Percentiles rank a stretch among this genome's conserved stretches.
These are phyloP conservation scores for Cryphonectria naterciae DNA, from an alignment of 2,329 filamentous ascomycete genomes.

Conservation along the genomic window DNA sequence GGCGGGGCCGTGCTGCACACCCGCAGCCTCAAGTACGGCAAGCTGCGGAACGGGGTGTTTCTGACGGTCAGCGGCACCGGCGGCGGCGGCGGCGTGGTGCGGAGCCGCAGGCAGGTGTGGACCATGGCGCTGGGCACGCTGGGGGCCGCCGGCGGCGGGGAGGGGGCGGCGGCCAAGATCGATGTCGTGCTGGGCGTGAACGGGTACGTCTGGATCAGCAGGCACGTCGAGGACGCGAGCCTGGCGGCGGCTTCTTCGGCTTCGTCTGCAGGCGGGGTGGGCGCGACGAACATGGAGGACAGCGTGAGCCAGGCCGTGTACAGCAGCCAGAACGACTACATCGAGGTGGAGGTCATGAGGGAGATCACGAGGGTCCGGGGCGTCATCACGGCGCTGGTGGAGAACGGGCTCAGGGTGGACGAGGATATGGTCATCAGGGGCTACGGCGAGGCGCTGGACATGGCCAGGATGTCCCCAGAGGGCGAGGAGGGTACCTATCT, in stretches of 20 bases:
- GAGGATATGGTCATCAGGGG: conserved; percentile 84
- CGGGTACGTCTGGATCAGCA: conserved; percentile 94
- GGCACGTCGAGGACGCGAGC: conserved; percentile 70
- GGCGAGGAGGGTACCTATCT: conserved; percentile 63
- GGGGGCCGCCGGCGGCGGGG: conserved; percentile 29
- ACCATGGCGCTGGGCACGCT: conserved; percentile 63
- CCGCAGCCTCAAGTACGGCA: conserved; percentile 88
- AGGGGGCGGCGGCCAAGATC: conserved; percentile 66
- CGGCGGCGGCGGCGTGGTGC: conserved; percentile 82
- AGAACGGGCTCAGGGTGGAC: conserved; percentile 82
- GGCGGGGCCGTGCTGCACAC: conserved; percentile 89
- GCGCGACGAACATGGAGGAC: conserved; percentile 89
- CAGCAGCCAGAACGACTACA: conserved; percentile 90
- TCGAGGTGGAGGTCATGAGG: conserved; percentile 74
- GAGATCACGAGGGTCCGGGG: conserved; percentile 87
- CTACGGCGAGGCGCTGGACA: conserved; percentile 80
- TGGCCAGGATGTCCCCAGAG: conserved; percentile 64
- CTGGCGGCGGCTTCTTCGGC: conserved; percentile 47
- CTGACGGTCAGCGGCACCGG: conserved; percentile 80
- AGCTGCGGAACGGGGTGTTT: conserved; percentile 91
- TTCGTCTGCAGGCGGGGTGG: conserved; percentile 59
- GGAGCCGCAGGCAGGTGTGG: conserved; percentile 85
- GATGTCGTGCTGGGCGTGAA: conserved; percentile 94
- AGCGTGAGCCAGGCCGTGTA: conserved; percentile 84
- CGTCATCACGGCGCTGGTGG: conserved; percentile 80